Percentiles rank a stretch among this genome's conserved stretches.
Evolutionary conservation across 2,329 filamentous ascomycete genomes (phyloP).

Genomic region (Colletotrichum horii): DNA sequence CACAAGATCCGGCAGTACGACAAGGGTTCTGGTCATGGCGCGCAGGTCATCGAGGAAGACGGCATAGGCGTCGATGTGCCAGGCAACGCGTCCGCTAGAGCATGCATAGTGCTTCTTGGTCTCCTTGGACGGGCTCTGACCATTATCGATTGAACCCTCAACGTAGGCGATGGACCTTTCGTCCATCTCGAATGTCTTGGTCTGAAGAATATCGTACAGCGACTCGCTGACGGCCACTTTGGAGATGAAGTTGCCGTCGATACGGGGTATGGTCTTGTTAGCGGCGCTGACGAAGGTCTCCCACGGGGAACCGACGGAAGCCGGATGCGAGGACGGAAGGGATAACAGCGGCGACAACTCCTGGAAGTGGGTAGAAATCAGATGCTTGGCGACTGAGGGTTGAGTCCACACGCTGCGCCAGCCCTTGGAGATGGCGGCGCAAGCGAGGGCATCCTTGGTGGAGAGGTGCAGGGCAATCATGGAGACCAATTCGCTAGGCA

Average conservation of each 20-base stretch:
- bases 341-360: not conserved
- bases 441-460: not conserved
- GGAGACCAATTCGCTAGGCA: conserved; percentile 4
- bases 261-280: not conserved
- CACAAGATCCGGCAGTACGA: not conserved
- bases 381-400: not conserved
- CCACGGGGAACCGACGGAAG: not conserved
- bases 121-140: not conserved
- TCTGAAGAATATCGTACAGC: not conserved
- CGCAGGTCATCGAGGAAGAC: conserved; percentile 13
- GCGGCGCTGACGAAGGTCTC: not conserved
- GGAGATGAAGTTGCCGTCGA: not conserved
- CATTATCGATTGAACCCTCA: not conserved
- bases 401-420: conserved; percentile 4
- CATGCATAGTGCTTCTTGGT: not conserved
- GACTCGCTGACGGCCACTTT: not conserved
- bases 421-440: conserved; percentile 1
- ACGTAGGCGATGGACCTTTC: not conserved
- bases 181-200: not conserved
- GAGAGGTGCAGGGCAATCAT: not conserved
- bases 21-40: not conserved
- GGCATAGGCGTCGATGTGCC: not conserved
- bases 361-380: not conserved
- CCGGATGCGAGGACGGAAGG: not conserved
- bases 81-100: not conserved